Evolutionary conservation across 2,329 filamentous ascomycete genomes (phyloP), one percentile per base, ranked within the genome.

Genomic region (Boeremia exigua): DNA sequence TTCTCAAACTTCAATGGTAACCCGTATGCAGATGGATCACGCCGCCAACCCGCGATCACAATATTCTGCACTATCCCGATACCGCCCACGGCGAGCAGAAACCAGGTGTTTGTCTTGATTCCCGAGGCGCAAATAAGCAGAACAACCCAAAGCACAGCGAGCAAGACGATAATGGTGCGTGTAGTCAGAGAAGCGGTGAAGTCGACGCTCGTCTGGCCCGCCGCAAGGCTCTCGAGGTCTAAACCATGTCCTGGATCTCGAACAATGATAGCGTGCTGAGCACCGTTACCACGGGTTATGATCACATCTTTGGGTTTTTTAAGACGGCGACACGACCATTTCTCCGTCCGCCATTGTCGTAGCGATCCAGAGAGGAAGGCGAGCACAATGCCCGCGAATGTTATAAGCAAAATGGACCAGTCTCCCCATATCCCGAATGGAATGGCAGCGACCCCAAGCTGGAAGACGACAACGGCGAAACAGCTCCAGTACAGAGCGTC

Each of bases 41-140:
- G 46, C 19, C 54, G 50, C 57, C 56, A 55, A 19, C 62, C 60
- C 15, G 63, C 61, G 5, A 66, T 58, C 34, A 66, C 51, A 4
- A 62, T 51, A 38, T 65, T 67, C 42, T 69, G 65, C 28, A 67
- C 11, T 39, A 67, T 69, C 10, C 65, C 65, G 9, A 67, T 52
- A 14, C 47, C 52, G 14, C 65, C 66, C 17, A 68, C 56, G 3
- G 49, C 56, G 11, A 68, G 43, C 6, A 68, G 50, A 44, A 61
- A 68, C 63, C 65, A 69, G 23, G 56, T 27, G 4, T 25, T 10
- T 11, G 8, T 11, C 10, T 25, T 27, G 7, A 40, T 11, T 14
- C 37, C 37, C n/a, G 37, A 11, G 7, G 37, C 37, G 10, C 19
- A 11, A n/a, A 40, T 40, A 12, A 40, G 37, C 19, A 40, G 37